Conservation (phyloP, 306 rosid species). For the Vigna reflexopilosa region DNA sequence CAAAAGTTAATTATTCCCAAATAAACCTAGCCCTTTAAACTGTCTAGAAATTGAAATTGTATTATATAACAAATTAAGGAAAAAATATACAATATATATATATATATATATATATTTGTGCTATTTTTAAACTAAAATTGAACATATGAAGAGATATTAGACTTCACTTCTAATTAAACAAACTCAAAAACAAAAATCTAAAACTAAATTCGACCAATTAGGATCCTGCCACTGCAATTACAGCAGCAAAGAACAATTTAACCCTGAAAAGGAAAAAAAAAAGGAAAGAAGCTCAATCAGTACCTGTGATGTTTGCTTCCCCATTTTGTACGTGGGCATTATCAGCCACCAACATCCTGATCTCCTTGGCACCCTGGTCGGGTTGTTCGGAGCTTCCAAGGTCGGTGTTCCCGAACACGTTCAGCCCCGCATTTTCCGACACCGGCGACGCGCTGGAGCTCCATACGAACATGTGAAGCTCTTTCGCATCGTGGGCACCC, state of each 20-base stretch:
- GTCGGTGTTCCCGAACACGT: constrained; percentile 60
- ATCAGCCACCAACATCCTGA: constrained; percentile 79
- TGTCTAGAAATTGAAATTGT: no score
- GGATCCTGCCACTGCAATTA: not conserved
- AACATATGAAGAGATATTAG: no score
- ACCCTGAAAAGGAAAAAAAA: not conserved
- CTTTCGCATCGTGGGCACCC: constrained; percentile 69
- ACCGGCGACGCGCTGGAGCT: constrained; percentile 86
- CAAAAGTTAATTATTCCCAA: not conserved
- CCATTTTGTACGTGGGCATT: constrained; percentile 71
- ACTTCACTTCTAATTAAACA: not conserved
- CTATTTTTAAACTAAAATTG: no score
- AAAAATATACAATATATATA: no score
- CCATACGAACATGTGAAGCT: constrained; percentile 93
- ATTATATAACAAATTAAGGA: no score
- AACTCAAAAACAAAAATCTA: no score
- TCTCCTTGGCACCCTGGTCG: constrained; percentile 89
- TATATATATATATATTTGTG: no score
- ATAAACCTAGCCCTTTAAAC: no score
- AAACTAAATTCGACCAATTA: not conserved
- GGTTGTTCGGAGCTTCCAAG: constrained; percentile 66
- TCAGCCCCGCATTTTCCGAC: constrained; percentile 72
- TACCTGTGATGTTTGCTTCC: constrained; percentile 68
- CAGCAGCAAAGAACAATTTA: not conserved
- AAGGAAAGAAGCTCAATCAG: not conserved